Percentiles rank a stretch among this genome's conserved stretches.
Conservation (phyloP, 768 basidiomycete genomes). For the Cyclocybe aegerita region DNA sequence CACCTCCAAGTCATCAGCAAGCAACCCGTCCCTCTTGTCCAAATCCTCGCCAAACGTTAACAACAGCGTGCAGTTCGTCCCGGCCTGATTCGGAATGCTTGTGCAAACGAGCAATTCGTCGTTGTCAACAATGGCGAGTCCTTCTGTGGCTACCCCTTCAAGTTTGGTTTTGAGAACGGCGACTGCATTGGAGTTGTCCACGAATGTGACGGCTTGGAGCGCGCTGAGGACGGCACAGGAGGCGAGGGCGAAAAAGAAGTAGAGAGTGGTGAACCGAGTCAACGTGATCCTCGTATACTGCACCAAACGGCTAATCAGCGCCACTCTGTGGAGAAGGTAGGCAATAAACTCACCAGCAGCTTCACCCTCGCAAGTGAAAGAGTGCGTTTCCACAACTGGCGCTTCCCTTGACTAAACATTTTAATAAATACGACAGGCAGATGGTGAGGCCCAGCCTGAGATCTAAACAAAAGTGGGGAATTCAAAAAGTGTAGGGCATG, state of each 20-base stretch:
- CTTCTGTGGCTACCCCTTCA: constrained; percentile 17
- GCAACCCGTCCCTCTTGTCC: not conserved
- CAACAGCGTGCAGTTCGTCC: constrained; percentile 22
- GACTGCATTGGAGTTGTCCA: constrained; percentile 34
- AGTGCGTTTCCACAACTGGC: constrained; percentile 19
- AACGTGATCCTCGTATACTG: constrained; percentile 50
- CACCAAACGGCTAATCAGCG: not conserved
- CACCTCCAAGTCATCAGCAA: not conserved
- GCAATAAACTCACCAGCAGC: constrained; percentile 24
- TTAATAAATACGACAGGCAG: not conserved
- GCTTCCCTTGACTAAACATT: constrained; percentile 4
- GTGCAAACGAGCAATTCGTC: constrained; percentile 35
- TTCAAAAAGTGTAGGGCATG: not conserved
- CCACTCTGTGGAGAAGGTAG: not conserved
- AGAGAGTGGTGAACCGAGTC: constrained; percentile 47
- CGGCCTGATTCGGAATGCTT: constrained; percentile 31
- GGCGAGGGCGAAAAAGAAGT: constrained; percentile 45
- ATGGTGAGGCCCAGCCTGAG: not conserved
- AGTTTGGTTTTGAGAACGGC: constrained; percentile 31
- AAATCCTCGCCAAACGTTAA: constrained; percentile 7
- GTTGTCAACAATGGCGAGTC: constrained; percentile 23
- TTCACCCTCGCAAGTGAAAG: constrained; percentile 24
- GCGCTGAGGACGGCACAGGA: constrained; percentile 39
- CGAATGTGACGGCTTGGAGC: constrained; percentile 38
- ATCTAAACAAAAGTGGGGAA: not conserved